Evolutionary conservation across 2,329 filamentous ascomycete genomes (phyloP), one percentile per base, ranked within the genome.

Genomic region (Hymenoscyphus repandus): DNA sequence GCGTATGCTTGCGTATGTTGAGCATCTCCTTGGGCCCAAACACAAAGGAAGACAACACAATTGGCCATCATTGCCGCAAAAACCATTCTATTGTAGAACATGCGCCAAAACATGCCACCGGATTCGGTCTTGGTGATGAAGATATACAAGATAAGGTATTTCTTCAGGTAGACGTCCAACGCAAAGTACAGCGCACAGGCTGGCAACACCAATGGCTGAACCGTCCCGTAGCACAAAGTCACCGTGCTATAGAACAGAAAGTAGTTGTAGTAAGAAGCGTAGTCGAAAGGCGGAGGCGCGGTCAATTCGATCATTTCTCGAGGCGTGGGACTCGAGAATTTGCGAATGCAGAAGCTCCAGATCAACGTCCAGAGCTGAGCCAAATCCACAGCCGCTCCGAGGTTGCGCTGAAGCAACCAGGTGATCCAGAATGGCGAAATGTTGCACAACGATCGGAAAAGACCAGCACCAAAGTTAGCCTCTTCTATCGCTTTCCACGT

Each of bases 51-150:
- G 22, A 90, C 82, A 49, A 96, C 78, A 9, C 89, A 66, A 60
- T 96, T 90, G 33, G 88, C 80, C 7, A 99, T 73, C 27, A 95
- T 80, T 0, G 82, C 77, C 27, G 83, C 88, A 61, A 96, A 92
- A 20, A 97, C 72, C 67, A 96, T 77, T n/a, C 93, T 86, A 69
- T 99, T 99, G 76, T 90, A 95, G 6, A 97, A 69, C 1, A 91
- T 81, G 15, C 90, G 83, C 93, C 93, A 99, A 66, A 90, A 96
- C 66, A 87, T 81, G 45, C 93, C 93, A 7, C 91, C 93, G 0
- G 91, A 96, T 66, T 99, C 93, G 27, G 86, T 96, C 74, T 97
- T 99, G 42, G 93, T 99, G 58, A 95, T 80, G 65, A 96, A 97
- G 57, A 96, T 86, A 70, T 99, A 96, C 58, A 97, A 78, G 36